phyloP scores from a whole-genome alignment of 495 filamentous ascomycete species.

The Bathelium albidoporum region DNA sequence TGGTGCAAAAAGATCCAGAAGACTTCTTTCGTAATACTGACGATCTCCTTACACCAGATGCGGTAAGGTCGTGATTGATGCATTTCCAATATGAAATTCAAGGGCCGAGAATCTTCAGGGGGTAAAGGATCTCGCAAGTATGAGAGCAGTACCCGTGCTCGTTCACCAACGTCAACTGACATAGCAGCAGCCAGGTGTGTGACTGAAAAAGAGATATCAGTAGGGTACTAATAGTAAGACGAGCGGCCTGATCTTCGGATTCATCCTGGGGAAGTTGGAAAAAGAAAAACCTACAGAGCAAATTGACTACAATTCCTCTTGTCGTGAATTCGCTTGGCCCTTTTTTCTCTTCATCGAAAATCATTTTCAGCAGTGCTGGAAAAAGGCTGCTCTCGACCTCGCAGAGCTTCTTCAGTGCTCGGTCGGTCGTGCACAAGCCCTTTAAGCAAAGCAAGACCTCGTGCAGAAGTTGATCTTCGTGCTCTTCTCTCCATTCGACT shows the following conservation, averaged over 20 bases:
- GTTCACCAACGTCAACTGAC: conserved; percentile 38
- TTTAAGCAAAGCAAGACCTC: conserved; percentile 91
- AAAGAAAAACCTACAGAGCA: conserved; percentile 44
- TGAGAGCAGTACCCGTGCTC: conserved; percentile 58
- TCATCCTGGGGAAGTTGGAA: neutral
- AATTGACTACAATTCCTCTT: conserved; percentile 70
- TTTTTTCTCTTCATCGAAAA: conserved; percentile 95
- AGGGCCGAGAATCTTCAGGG: conserved; percentile 59
- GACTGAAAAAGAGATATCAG: conserved; percentile 29
- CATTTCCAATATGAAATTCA: conserved; percentile 83
- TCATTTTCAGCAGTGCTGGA: conserved; percentile 72
- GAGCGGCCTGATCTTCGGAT: neutral
- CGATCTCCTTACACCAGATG: conserved; percentile 86
- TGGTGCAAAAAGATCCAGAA: conserved; percentile 99
- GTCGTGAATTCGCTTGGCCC: conserved; percentile 94
- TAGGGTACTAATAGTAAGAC: neutral
- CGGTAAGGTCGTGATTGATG: conserved; percentile 78
- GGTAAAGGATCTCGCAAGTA: conserved; percentile 77
- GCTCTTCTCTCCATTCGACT: conserved; percentile 96
- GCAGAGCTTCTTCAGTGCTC: conserved; percentile 70
- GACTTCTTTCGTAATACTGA: conserved; percentile 90
- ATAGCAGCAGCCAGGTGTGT: conserved; percentile 62
- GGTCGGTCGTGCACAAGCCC: conserved; percentile 81
- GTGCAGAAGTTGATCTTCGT: conserved; percentile 86
- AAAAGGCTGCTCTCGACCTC: conserved; percentile 72